Evolutionary conservation across 106 monocot species (phyloP).

Genomic region (Agapanthus africanus): DNA sequence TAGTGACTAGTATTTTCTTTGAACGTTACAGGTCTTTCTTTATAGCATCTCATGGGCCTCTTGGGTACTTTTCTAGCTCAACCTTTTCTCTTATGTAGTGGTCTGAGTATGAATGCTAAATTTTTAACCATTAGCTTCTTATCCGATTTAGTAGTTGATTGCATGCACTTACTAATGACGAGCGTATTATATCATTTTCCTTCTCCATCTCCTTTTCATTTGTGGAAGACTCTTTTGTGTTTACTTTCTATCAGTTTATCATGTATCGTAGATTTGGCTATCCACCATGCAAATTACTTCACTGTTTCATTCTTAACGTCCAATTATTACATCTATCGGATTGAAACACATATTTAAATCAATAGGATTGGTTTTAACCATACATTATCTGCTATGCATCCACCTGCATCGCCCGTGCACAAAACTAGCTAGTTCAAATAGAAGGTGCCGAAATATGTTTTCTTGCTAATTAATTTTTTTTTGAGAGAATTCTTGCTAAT

Average conservation of each 20-base stretch:
- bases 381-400: too few species aligned
- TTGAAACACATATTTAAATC: too few species aligned
- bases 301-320: neutral
- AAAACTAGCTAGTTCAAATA: too few species aligned
- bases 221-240: too few species aligned
- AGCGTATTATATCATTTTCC: neutral
- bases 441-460: neutral
- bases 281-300: neutral
- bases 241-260: too few species aligned
- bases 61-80: constrained; percentile 53
- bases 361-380: too few species aligned
- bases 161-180: neutral
- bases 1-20: constrained; percentile 8
- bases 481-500: too few species aligned
- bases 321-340: neutral
- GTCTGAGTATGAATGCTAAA: neutral
- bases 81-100: neutral
- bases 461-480: neutral
- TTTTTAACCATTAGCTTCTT: neutral
- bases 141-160: neutral
- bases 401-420: too few species aligned
- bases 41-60: constrained; percentile 80
- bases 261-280: neutral
- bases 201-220: neutral
- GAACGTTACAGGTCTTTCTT: constrained; percentile 59